These are phyloP conservation scores for Tuber indicum DNA, from an alignment of 495 filamentous ascomycete genomes.

Conservation along the genomic window DNA sequence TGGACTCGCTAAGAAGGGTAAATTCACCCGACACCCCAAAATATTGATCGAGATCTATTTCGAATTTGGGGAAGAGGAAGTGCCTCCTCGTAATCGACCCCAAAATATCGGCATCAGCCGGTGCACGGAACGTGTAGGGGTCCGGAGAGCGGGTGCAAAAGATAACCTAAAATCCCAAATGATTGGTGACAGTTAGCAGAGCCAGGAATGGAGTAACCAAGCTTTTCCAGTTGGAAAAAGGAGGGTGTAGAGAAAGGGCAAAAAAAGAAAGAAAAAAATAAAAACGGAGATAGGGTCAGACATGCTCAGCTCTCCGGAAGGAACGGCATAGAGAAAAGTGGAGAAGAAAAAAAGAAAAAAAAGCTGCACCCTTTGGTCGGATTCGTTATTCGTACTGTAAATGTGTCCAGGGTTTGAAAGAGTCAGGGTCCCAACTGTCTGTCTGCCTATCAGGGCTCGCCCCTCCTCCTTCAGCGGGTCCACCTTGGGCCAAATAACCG, in stretches of 20 bases:
- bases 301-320: slow-evolving; percentile 1
- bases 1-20: slow-evolving; percentile 51
- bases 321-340: neutral
- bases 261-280: slow-evolving; percentile 39
- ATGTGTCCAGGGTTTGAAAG: neutral
- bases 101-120: slow-evolving; percentile 61
- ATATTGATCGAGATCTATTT: slow-evolving; percentile 55
- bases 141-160: slow-evolving; percentile 56
- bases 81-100: slow-evolving; percentile 60
- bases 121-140: slow-evolving; percentile 61
- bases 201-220: slow-evolving; percentile 26
- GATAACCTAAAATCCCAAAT: slow-evolving; percentile 45
- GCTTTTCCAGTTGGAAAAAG: slow-evolving; percentile 15
- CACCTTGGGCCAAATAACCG: slow-evolving; percentile 3
- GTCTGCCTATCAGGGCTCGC: neutral
- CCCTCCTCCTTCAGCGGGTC: neutral
- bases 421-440: neutral
- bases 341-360: neutral
- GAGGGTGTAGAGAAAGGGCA: slow-evolving; percentile 46
- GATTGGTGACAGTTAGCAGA: slow-evolving; percentile 28
- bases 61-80: slow-evolving; percentile 66
- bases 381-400: neutral
- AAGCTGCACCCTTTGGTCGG: neutral
- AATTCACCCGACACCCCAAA: slow-evolving; percentile 45
- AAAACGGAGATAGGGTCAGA: slow-evolving; percentile 8